A percentile compares a stretch with the other conserved stretches of the same genome.
phyloP scores from a whole-genome alignment of 768 basidiomycete species.

The Suillus placidus region DNA sequence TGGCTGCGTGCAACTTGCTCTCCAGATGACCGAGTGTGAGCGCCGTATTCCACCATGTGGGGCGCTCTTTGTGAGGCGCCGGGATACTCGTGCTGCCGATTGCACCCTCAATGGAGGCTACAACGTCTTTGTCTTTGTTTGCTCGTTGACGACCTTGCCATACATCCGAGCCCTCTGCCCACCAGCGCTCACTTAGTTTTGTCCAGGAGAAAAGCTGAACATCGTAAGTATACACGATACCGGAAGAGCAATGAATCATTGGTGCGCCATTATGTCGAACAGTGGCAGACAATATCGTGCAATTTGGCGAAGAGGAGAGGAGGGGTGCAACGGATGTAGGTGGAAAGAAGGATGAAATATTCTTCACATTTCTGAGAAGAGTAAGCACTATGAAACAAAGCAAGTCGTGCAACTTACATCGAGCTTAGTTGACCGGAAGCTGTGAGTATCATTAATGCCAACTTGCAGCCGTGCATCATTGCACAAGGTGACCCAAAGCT shows the following conservation, averaged over 20 bases:
- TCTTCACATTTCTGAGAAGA: slow-evolving; percentile 74
- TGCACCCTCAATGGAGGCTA: slow-evolving; percentile 54
- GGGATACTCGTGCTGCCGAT: slow-evolving; percentile 41
- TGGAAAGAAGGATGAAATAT: slow-evolving; percentile 62
- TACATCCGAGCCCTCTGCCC: slow-evolving; percentile 77
- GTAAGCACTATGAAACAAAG: slow-evolving; percentile 11
- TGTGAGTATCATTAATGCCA: slow-evolving; percentile 73
- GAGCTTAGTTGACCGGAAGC: slow-evolving; percentile 69
- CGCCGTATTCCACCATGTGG: slow-evolving; percentile 82
- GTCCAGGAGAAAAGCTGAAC: slow-evolving; percentile 65
- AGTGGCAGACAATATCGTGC: slow-evolving; percentile 60
- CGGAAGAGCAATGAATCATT: slow-evolving; percentile 74
- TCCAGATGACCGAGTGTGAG: slow-evolving; percentile 90
- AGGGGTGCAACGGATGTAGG: slow-evolving; percentile 66
- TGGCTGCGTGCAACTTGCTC: slow-evolving; percentile 73
- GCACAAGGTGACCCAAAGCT: slow-evolving; percentile 71
- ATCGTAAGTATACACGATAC: slow-evolving; percentile 83
- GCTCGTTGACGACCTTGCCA: slow-evolving; percentile 76
- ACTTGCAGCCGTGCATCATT: slow-evolving; percentile 65
- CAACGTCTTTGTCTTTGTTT: slow-evolving; percentile 54
- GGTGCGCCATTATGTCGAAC: slow-evolving; percentile 83
- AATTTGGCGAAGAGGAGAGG: slow-evolving; percentile 56
- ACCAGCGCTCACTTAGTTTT: slow-evolving; percentile 81
- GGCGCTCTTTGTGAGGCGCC: slow-evolving; percentile 49
- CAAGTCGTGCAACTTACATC: slow-evolving; percentile 53